phyloP scores from a whole-genome alignment of 305 asterid genomes.

The Solanum aculeatissimum region DNA sequence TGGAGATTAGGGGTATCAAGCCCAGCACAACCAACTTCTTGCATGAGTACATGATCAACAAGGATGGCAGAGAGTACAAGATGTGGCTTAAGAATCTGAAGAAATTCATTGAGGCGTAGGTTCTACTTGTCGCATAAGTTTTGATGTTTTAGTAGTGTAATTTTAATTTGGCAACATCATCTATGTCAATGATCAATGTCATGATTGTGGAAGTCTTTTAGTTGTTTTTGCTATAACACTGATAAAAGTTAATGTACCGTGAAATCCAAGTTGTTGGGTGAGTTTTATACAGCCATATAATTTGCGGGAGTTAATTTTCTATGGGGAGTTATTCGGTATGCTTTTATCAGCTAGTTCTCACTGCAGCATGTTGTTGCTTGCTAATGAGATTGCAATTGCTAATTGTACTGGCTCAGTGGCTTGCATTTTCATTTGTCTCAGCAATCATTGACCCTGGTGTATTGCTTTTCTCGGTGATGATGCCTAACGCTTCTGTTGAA shows the following conservation, averaged over 20 bases:
- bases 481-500: background rate
- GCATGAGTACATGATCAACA: constrained; percentile 74
- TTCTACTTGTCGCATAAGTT: too few species aligned
- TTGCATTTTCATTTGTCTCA: background rate
- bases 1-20: constrained; percentile 74
- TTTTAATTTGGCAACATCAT: background rate
- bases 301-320: background rate
- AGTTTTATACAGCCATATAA: background rate
- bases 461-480: background rate
- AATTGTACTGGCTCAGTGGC: background rate
- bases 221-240: background rate
- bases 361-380: background rate
- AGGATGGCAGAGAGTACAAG: constrained; percentile 60
- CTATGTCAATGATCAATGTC: background rate
- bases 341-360: background rate
- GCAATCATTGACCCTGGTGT: background rate
- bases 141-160: background rate
- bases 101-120: constrained; percentile 51
- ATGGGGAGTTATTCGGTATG: background rate
- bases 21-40: constrained; percentile 71
- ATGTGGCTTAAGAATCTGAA: constrained; percentile 64
- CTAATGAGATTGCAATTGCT: background rate
- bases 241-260: background rate
- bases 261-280: background rate
- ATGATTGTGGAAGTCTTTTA: background rate